Conservation (phyloP, 768 basidiomycete genomes). For the Auriscalpium vulgare region DNA sequence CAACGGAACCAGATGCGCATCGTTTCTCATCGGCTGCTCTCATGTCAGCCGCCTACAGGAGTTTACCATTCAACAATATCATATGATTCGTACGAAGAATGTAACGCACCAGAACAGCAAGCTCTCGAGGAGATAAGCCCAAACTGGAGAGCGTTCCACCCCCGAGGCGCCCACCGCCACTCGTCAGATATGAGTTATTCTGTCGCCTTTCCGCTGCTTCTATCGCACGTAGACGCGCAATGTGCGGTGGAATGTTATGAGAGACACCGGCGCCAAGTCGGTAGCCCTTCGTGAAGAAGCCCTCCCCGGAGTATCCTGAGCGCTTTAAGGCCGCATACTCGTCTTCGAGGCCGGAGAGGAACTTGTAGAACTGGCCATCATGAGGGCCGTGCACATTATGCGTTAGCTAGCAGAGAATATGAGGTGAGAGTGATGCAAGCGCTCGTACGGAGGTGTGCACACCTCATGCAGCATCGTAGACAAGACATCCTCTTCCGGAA, state of each 20-base stretch:
- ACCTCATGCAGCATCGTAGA: conserved; percentile 91
- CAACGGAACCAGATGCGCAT: conserved; percentile 57
- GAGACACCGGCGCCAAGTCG: conserved; percentile 60
- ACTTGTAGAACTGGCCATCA: conserved; percentile 76
- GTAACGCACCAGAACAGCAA: conserved; percentile 57
- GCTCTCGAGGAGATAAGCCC: conserved; percentile 55
- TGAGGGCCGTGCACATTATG: conserved; percentile 89
- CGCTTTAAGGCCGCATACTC: conserved; percentile 76
- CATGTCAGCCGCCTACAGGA: conserved; percentile 77
- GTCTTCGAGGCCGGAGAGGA: conserved; percentile 64
- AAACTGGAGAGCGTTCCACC: conserved; percentile 33
- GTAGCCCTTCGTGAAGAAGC: conserved; percentile 74
- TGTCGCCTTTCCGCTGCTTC: conserved; percentile 75
- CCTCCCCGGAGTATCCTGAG: conserved; percentile 85
- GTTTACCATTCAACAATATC: background rate
- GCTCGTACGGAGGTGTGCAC: background rate
- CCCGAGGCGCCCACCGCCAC: conserved; percentile 53
- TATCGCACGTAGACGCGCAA: conserved; percentile 60
- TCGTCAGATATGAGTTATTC: conserved; percentile 34
- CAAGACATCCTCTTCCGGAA: conserved; percentile 67
- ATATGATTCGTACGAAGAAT: background rate
- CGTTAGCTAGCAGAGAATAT: conserved; percentile 48
- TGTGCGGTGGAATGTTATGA: conserved; percentile 57
- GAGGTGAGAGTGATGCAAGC: background rate
- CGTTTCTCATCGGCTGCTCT: conserved; percentile 64